phyloP scores from a whole-genome alignment of 768 basidiomycete species.

The Collybia sordida region DNA sequence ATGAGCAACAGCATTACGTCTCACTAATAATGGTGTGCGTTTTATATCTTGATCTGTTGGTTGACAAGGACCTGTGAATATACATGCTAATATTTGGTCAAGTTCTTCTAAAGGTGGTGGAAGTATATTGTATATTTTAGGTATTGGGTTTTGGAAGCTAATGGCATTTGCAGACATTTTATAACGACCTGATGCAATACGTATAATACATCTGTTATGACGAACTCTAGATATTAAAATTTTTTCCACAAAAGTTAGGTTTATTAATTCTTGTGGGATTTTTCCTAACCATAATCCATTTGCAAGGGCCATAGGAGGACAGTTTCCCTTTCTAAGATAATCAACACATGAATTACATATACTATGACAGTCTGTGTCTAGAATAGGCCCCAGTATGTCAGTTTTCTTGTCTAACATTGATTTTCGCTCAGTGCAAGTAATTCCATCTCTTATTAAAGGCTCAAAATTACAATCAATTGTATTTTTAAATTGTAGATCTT shows the following conservation, averaged over 20 bases:
- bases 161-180: too few species aligned
- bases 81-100: background rate
- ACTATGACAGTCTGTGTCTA: background rate
- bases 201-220: background rate
- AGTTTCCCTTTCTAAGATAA: background rate
- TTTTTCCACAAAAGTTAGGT: background rate
- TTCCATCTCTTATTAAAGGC: background rate
- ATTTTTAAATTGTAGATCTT: too few species aligned
- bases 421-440: background rate
- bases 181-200: too few species aligned
- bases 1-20: too few species aligned
- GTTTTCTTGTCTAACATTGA: background rate
- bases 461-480: background rate
- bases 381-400: background rate
- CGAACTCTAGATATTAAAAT: background rate
- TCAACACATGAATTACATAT: background rate
- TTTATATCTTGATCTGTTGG: conserved; percentile 19
- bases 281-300: background rate
- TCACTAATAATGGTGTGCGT: too few species aligned
- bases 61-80: conserved; percentile 11
- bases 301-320: background rate
- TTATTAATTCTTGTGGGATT: background rate
- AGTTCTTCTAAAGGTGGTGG: background rate
- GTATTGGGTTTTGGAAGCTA: too few species aligned
- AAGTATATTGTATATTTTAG: too few species aligned